Evolutionary conservation across 306 rosid genomes (phyloP), one percentile per base, ranked within the genome.

Genomic region (Cicer arietinum): DNA sequence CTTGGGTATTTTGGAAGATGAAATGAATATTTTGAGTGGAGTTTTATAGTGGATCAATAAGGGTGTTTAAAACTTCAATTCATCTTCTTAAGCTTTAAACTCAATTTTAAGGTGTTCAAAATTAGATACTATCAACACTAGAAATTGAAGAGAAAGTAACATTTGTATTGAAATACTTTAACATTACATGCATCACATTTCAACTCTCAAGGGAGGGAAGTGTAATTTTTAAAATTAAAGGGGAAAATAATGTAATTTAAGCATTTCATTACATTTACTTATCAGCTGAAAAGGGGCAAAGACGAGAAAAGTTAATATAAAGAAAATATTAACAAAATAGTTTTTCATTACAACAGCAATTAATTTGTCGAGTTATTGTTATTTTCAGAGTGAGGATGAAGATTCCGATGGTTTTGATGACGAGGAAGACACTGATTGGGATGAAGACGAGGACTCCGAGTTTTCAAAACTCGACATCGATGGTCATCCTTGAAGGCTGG

Each of bases 321-420:
- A 67, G 60, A 63, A 74, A 14, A 64, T 54, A 20, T 17, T 17
- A 17, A 30, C 37, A 59, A 8, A 22, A 10, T 56, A 3, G 12
- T 45, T 50, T 78, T 48, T 50, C 57, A 35, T 71, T 69, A 13
- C 72, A 22, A 66, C 12, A 37, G 53, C 11, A 10, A 40, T 47
- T n/a, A 75, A 69, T 50, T 75, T 77, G 1, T 65, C 10, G 35
- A 50, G 14, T 7, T 10, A 6, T 18, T 60, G 35, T 56, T 81
- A 52, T 77, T 77, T 85, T 81, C 90, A 90, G 96, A 77, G 82
- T 61, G 93, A 84, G 66, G 85, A 82, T 14, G 92, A 90, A 74
- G 86, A 75, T 75, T 83, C 85, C 30, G 86, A 79, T 77, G 80
- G 63, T 63, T 76, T 70, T 53, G 81, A 81, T 39, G 81, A 37